Percentiles rank a stretch among this genome's conserved stretches.
Evolutionary conservation across 495 filamentous ascomycete genomes (phyloP).

Genomic region (Trichoderma reesei): DNA sequence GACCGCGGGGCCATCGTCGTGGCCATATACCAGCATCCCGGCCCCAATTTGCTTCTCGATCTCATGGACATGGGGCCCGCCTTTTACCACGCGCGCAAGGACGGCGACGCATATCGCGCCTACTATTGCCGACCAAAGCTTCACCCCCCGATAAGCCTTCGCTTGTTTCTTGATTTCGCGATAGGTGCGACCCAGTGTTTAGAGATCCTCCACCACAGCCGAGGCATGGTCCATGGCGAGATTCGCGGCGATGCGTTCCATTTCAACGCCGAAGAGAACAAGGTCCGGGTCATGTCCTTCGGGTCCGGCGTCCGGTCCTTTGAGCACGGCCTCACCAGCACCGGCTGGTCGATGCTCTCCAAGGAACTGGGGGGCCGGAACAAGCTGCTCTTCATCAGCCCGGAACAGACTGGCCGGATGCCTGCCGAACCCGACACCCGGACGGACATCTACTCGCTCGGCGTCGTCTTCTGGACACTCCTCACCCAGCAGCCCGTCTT

Average conservation of each 20-base stretch:
- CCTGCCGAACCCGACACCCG: slow-evolving; percentile 79
- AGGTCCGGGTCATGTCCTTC: slow-evolving; percentile 71
- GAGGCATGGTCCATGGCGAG: slow-evolving; percentile 77
- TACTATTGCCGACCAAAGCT: slow-evolving; percentile 29
- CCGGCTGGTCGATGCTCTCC: slow-evolving; percentile 73
- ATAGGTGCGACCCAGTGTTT: slow-evolving; percentile 76
- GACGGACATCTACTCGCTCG: slow-evolving; percentile 84
- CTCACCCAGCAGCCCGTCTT: slow-evolving; percentile 70
- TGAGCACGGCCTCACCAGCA: slow-evolving; percentile 75
- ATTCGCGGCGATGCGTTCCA: slow-evolving; percentile 83
- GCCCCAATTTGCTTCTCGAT: slow-evolving; percentile 59
- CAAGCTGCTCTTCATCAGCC: slow-evolving; percentile 79
- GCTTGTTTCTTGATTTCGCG: slow-evolving; percentile 76
- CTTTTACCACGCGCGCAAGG: slow-evolving; percentile 46
- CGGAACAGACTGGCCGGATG: slow-evolving; percentile 86
- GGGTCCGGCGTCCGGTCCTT: slow-evolving; percentile 77
- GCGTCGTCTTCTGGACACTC: slow-evolving; percentile 78
- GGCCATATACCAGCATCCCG: slow-evolving; percentile 70
- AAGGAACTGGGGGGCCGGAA: slow-evolving; percentile 71
- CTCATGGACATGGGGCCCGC: slow-evolving; percentile 70
- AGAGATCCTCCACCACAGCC: slow-evolving; percentile 76
- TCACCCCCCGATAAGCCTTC: slow-evolving; percentile 52
- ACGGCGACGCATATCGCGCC: slow-evolving; percentile 37
- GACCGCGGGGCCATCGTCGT: slow-evolving; percentile 58
- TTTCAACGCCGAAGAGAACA: slow-evolving; percentile 54